Base-by-base conservation (phyloP, 306 rosid genomes). In the Cucurbita pepo region DNA sequence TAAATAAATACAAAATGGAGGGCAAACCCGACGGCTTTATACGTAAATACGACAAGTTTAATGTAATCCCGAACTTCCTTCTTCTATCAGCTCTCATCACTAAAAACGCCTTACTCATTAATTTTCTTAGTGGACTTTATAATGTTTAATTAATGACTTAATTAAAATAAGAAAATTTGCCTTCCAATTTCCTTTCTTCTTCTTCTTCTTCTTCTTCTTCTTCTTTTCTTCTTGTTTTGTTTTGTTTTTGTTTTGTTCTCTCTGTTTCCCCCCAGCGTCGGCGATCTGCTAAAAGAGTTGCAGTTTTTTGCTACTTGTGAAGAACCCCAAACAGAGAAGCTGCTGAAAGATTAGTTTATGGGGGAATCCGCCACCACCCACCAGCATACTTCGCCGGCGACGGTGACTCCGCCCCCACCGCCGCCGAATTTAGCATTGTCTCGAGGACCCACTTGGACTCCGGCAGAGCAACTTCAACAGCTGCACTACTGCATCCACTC, bases 401-500 rank as follows among this genome's bases (percentile, higher is more conserved):
- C 44, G 48, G 82, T 74, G 34, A 79, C 81, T 13, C 77, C 82
- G 14, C 60, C 79, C 1, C 79, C 82, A 15, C 73, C 83, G 7
- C 84, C 75, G 44, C 80, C 82, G 0, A 87, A 83, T 63, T 75
- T 54, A 13, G 80, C 25, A n/a, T 8, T 79, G 77, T 79, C 82
- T 86, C 85, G 72, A 70, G 97, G 99, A 1, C 95, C 99, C 69
- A 70, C 55, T 74, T 94, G 90, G 92, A 25, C 80, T 77, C 99
- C 97, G 1, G 77, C 90, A 37, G 97, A 89, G 80, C 99, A 94
- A 47, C 90, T 94, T 66, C 87, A 64, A 6, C 97, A 94, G 50
- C 89, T 94, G 60, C 80, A 91, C 64, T 94, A 83, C 74, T 94
- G 99, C 95, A 94, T 94, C 92, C 92, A 88, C 54, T 94, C 99